phyloP scores from a whole-genome alignment of 192 early-diverging fungal genomes.

The Entomortierella beljakovae region DNA sequence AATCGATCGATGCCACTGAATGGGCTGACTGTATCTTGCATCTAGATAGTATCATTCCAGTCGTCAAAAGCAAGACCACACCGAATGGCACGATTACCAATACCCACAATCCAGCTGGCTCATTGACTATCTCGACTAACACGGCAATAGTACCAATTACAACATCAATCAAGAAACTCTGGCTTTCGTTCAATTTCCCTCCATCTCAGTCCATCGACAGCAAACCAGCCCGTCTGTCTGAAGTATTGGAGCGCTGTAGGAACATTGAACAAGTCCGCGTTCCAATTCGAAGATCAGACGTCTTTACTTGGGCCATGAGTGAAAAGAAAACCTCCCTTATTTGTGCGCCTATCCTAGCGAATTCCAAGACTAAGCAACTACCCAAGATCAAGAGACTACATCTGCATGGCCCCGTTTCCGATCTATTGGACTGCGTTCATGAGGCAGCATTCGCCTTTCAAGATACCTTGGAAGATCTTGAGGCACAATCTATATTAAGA shows the following conservation, averaged over 20 bases:
- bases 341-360: slow-evolving; percentile 31
- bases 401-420: slow-evolving; percentile 29
- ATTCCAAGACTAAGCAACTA: slow-evolving; percentile 18
- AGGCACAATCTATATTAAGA: slow-evolving; percentile 13
- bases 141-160: background rate
- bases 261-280: slow-evolving; percentile 12
- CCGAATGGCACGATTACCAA: background rate
- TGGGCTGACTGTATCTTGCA: slow-evolving; percentile 35
- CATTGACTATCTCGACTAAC: background rate
- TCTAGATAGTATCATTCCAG: slow-evolving; percentile 8
- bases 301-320: slow-evolving; percentile 27
- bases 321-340: slow-evolving; percentile 34
- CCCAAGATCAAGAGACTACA: slow-evolving; percentile 23
- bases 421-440: slow-evolving; percentile 30
- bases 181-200: slow-evolving; percentile 18
- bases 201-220: slow-evolving; percentile 14
- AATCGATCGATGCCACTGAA: slow-evolving; percentile 20
- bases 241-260: slow-evolving; percentile 21
- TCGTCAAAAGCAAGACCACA: background rate
- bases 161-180: slow-evolving; percentile 1
- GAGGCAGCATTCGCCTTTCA: slow-evolving; percentile 45
- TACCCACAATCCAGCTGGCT: background rate
- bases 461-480: slow-evolving; percentile 37
- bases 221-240: slow-evolving; percentile 11
- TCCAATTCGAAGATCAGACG: slow-evolving; percentile 30